Percentiles rank a stretch among this genome's conserved stretches.
phyloP scores from a whole-genome alignment of 176 grass and related monocot genomes.

The Puccinellia tenuiflora region DNA sequence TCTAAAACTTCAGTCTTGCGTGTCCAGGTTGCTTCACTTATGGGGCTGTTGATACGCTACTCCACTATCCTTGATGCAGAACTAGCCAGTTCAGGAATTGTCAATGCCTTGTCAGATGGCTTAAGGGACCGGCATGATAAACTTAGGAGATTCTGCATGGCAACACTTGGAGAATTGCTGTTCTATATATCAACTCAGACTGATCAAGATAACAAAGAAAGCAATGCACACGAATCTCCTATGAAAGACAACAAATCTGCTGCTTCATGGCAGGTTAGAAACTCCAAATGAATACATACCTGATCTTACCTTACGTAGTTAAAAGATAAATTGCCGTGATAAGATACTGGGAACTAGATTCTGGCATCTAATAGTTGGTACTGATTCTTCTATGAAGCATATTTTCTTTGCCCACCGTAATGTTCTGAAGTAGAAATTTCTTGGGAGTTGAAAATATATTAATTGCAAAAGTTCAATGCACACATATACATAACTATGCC shows the following conservation, averaged over 20 bases:
- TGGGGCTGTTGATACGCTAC: slow-evolving; percentile 93
- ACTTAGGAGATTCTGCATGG: slow-evolving; percentile 91
- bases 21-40: slow-evolving; percentile 82
- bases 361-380: not conserved
- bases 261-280: slow-evolving; percentile 80
- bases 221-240: slow-evolving; percentile 67
- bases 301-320: not conserved
- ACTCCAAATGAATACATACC: slow-evolving; percentile 10
- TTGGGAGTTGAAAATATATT: not conserved
- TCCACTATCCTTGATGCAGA: slow-evolving; percentile 82
- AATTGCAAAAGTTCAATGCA: not conserved
- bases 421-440: slow-evolving; percentile 20
- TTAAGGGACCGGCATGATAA: slow-evolving; percentile 93
- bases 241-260: slow-evolving; percentile 57
- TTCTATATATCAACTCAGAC: slow-evolving; percentile 94
- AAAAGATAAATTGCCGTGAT: not conserved
- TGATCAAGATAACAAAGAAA: slow-evolving; percentile 72
- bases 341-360: not conserved
- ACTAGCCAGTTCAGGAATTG: slow-evolving; percentile 82
- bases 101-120: slow-evolving; percentile 86
- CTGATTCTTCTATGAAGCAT: not conserved
- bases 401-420: not conserved
- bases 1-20: slow-evolving; percentile 71
- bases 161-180: slow-evolving; percentile 83
- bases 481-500: not conserved